Conservation (phyloP, 257 asterid species). For the Perilla frutescens region DNA sequence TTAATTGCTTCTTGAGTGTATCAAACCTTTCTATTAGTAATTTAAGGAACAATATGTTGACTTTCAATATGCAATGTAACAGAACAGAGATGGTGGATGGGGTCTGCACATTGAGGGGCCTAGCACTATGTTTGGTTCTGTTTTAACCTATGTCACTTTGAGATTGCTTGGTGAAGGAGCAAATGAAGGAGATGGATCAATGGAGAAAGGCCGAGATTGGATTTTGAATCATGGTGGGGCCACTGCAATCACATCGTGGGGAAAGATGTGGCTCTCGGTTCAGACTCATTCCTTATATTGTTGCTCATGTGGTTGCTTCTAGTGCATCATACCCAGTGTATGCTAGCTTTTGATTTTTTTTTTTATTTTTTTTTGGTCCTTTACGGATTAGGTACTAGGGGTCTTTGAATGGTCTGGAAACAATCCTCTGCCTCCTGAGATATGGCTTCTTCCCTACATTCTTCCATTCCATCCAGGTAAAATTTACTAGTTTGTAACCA, state of each 20-base stretch:
- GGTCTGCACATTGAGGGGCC: conserved; percentile 99
- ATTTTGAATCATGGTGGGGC: conserved; percentile 94
- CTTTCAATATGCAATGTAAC: conserved; percentile 39
- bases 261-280: conserved; percentile 99
- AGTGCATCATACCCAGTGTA: conserved; percentile 13
- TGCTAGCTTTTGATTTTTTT: conserved; percentile 11
- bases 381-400: conserved; percentile 79
- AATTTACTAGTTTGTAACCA: neutral
- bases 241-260: conserved; percentile 95
- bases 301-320: conserved; percentile 21
- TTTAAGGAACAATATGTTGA: conserved; percentile 24
- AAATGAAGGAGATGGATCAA: conserved; percentile 86
- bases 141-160: conserved; percentile 81
- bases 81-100: conserved; percentile 99
- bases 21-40: conserved; percentile 19
- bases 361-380: conserved; percentile 22
- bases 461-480: conserved; percentile 98
- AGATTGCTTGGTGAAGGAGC: conserved; percentile 98
- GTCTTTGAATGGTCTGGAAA: conserved; percentile 98
- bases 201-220: conserved; percentile 97
- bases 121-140: conserved; percentile 99
- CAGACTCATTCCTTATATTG: conserved; percentile 38
- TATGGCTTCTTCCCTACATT: conserved; percentile 86
- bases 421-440: conserved; percentile 99
- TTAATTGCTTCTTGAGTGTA: conserved; percentile 23